These are phyloP conservation scores for Pelargonium myrrhifolium DNA, from an alignment of 441 rosid species.

Conservation along the genomic window DNA sequence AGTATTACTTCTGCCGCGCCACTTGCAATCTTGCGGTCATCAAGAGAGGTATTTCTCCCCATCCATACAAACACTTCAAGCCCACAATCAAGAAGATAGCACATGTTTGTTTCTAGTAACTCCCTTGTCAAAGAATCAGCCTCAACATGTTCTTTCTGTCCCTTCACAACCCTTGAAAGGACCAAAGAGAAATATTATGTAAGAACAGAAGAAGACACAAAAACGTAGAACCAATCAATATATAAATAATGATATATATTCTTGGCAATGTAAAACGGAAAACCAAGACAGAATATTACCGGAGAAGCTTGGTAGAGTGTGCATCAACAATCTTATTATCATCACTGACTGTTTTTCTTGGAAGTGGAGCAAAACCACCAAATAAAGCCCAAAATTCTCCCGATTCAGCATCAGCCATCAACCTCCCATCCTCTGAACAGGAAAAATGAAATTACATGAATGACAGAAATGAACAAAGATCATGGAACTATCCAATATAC, in stretches of 20 bases:
- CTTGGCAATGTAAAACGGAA: neutral
- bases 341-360: constrained; percentile 68
- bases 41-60: constrained; percentile 91
- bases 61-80: constrained; percentile 88
- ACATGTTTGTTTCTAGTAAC: constrained; percentile 74
- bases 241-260: neutral
- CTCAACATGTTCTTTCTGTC: constrained; percentile 55
- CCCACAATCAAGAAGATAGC: constrained; percentile 86
- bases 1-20: constrained; percentile 72
- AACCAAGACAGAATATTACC: constrained; percentile 33
- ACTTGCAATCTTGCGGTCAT: constrained; percentile 83
- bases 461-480: neutral
- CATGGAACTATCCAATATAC: constrained; percentile 13
- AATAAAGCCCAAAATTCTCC: constrained; percentile 99
- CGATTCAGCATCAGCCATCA: constrained; percentile 93
- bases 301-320: constrained; percentile 63
- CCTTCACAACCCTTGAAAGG: constrained; percentile 50
- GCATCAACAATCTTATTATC: constrained; percentile 64
- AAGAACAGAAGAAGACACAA: neutral
- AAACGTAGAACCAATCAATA: neutral
- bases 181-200: neutral
- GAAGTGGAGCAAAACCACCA: constrained; percentile 99
- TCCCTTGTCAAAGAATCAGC: constrained; percentile 70
- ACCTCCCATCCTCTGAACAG: constrained; percentile 81
- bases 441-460: neutral